Percentiles rank a stretch among this genome's conserved stretches.
phyloP scores from a whole-genome alignment of 2,329 filamentous ascomycete genomes.

The Sclerotinia trifoliorum region DNA sequence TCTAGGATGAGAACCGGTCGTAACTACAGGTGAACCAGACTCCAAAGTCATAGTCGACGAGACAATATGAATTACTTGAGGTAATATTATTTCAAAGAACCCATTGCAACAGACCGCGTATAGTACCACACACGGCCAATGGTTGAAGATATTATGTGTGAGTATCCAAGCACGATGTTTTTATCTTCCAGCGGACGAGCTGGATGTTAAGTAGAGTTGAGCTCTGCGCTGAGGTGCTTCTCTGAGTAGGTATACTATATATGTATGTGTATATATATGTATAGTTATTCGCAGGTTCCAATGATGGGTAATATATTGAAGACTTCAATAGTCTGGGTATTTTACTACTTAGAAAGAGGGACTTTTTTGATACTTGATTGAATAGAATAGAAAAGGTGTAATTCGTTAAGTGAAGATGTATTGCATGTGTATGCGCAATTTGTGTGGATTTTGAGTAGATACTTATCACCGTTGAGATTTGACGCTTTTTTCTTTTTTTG shows the following conservation, averaged over 20 bases:
- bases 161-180: background rate
- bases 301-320: background rate
- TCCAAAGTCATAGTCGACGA: conserved; percentile 19
- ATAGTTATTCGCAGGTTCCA: background rate
- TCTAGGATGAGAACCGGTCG: conserved; percentile 28
- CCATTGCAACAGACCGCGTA: conserved; percentile 8
- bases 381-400: background rate
- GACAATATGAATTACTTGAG: background rate
- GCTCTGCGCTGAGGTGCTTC: background rate
- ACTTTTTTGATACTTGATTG: background rate
- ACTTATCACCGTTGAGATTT: background rate
- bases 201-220: background rate
- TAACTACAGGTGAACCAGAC: background rate
- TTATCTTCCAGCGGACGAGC: background rate
- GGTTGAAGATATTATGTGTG: background rate
- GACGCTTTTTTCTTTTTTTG: background rate
- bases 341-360: background rate
- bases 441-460: background rate
- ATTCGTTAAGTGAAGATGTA: background rate
- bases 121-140: background rate
- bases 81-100: conserved; percentile 2
- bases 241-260: too few relatives aligned
- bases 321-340: background rate
- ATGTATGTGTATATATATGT: background rate
- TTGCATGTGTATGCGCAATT: background rate